These are phyloP conservation scores for Hondaea fermentalgiana DNA, from an alignment of 108 stramenopile genomes.

Conservation along the genomic window DNA sequence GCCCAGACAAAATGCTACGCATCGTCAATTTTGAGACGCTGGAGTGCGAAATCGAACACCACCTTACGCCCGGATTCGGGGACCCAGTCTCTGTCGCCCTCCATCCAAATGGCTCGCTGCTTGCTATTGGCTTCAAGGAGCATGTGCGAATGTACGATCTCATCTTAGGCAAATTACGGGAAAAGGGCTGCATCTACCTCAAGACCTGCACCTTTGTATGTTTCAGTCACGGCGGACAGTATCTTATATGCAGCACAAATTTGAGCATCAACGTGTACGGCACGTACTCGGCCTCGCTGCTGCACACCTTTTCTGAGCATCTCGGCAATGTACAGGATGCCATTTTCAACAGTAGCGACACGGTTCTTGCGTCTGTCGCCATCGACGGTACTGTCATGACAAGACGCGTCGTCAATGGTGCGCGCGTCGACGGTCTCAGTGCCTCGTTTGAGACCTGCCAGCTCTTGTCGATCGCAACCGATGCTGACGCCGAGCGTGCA, in stretches of 20 bases:
- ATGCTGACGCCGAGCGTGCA: neutral
- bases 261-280: neutral
- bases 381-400: neutral
- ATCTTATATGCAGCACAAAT: neutral
- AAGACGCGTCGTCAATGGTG: neutral
- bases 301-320: conserved; percentile 14
- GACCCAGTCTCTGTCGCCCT: conserved; percentile 20
- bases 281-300: neutral
- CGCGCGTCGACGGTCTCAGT: neutral
- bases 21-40: conserved; percentile 28
- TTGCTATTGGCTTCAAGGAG: conserved; percentile 19
- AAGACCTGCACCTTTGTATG: conserved; percentile 12
- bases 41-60: conserved; percentile 24
- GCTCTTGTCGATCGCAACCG: neutral
- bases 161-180: neutral
- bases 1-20: conserved; percentile 20
- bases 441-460: conserved; percentile 18
- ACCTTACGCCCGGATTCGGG: conserved; percentile 11
- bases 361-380: neutral
- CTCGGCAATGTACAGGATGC: neutral
- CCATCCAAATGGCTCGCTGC: conserved; percentile 18
- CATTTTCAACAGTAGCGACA: neutral
- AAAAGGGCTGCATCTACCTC: neutral
- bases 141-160: conserved; percentile 24
- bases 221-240: neutral